Conservation (phyloP, 23 red algal species). For the Cyanidiococcus yangmingshanensis region DNA sequence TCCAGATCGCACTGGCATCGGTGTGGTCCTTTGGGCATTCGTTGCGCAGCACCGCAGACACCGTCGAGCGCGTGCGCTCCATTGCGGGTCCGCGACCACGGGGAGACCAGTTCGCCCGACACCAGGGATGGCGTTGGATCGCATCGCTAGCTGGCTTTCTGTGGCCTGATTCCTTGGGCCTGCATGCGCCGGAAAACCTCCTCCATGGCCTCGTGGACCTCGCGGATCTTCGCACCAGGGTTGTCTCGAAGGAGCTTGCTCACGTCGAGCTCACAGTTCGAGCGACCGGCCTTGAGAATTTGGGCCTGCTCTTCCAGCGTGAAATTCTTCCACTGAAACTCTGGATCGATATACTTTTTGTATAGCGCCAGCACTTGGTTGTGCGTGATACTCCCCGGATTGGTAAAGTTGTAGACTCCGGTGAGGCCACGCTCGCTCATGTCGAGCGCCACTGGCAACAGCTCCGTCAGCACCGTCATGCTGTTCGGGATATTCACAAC, state of each 20-base stretch:
- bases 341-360: constrained; percentile 20
- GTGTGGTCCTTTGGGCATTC: no score
- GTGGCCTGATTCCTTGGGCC: background rate
- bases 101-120: no score
- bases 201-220: constrained; percentile 17
- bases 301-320: constrained; percentile 26
- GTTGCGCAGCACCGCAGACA: no score
- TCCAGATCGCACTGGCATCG: no score
- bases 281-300: constrained; percentile 29
- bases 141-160: no score
- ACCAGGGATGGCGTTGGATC: no score
- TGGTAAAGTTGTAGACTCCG: constrained; percentile 19
- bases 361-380: constrained; percentile 25
- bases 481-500: constrained; percentile 19
- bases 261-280: constrained; percentile 25
- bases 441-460: background rate
- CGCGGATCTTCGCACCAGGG: background rate
- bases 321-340: constrained; percentile 26
- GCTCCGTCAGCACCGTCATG: constrained; percentile 17
- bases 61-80: no score
- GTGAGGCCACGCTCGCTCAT: constrained; percentile 19
- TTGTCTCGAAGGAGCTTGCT: constrained; percentile 20
- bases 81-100: no score
- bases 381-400: constrained; percentile 18
- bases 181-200: constrained; percentile 20